phyloP scores from a whole-genome alignment of 2,329 filamentous ascomycete genomes.

The Aspergillus tamarii region DNA sequence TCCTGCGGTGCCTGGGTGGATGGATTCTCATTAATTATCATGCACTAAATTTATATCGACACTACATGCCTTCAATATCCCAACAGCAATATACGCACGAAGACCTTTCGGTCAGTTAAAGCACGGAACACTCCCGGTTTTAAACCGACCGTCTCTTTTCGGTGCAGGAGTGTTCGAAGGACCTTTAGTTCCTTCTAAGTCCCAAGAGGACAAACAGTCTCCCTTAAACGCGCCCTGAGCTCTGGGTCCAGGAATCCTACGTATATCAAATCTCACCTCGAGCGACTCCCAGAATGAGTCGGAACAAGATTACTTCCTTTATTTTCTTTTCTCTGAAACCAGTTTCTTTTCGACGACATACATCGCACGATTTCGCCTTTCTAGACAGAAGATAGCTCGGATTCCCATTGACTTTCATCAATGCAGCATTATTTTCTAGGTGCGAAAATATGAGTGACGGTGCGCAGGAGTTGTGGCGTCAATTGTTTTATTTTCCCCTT shows the following conservation, averaged over 20 bases:
- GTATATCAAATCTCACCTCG: neutral
- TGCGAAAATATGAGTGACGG: constrained; percentile 2
- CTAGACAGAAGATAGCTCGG: neutral
- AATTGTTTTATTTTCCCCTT: constrained; percentile 8
- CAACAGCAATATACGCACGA: neutral
- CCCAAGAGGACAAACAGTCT: neutral
- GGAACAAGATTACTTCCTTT: neutral
- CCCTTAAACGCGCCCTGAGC: neutral
- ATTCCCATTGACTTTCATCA: neutral
- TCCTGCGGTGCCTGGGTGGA: constrained; percentile 81
- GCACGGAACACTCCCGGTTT: neutral
- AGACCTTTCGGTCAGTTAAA: neutral
- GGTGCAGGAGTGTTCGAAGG: neutral
- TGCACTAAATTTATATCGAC: constrained; percentile 54
- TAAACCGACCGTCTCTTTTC: neutral
- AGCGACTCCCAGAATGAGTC: neutral
- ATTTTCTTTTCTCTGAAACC: neutral
- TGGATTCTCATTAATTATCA: constrained; percentile 80
- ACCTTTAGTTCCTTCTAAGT: neutral
- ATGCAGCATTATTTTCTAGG: neutral
- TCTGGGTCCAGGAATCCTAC: too few species aligned
- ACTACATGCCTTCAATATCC: neutral
- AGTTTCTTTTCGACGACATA: neutral
- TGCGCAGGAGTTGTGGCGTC: constrained; percentile 16
- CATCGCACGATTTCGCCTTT: neutral